Evolutionary conservation across 306 rosid species (phyloP), one percentile per base, ranked within the genome.

Genomic region (Cicer cuneatum): DNA sequence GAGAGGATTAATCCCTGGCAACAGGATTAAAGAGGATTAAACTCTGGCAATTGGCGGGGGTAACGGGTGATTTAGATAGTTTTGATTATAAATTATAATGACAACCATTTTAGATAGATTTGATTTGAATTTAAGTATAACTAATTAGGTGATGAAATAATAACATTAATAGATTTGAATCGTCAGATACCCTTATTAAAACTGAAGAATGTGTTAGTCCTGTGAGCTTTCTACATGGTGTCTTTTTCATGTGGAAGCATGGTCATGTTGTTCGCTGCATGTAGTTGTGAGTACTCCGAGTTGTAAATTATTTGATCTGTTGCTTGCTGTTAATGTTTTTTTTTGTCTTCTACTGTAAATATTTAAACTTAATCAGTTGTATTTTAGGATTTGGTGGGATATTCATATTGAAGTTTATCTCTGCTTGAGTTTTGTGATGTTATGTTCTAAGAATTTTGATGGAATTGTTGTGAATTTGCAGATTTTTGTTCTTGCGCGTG

Each of bases 401-500:
- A 18, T 65, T 65, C 14, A 7, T 65, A 1, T 15, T 16, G 10
- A 60, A 60, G 19, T 35, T 60, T 60, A 7, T 35, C 14, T 59
- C 42, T 29, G 64, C 41, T 60, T 60, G 5, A 12, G 52, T 41
- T 41, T 41, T 65, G 53, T 42, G 41, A 2, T 56, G 39, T 7
- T 57, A 6, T 43, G 38, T 56, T 35, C 37, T 2, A 59, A 48
- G 61, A 24, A 5, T 76, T 72, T 39, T 33, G 24, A 63, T 35
- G 12, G 37, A 14, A 67, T 78, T 57, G 43, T 69, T 7, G n/a
- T 37, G 8, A 14, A 69, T 69, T 14, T 80, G 83, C 92, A 93
- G 97, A 62, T 74, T 71, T 18, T 45, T 19, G 37, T 21, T 11
- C 5, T 66, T 7, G 69, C 53, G 29, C 38, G 49, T 66, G 62